Evolutionary conservation across 192 early-diverging fungal genomes (phyloP).

Genomic region (Mortierella hygrophila): DNA sequence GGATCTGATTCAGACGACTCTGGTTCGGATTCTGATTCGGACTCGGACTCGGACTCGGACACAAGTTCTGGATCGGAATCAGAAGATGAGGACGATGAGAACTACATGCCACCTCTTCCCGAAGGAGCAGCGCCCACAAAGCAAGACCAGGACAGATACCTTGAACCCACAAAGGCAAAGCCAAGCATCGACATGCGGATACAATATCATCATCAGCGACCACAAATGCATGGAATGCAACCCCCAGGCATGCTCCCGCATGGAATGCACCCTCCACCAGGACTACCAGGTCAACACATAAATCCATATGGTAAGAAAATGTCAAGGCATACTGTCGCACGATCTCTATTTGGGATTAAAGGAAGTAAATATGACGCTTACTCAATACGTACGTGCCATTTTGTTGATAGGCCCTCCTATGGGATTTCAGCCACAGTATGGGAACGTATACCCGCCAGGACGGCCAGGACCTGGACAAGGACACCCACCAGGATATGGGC

Average conservation of each 20-base stretch:
- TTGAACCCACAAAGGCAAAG: conserved; percentile 29
- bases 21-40: conserved; percentile 22
- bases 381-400: background rate
- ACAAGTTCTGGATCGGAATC: conserved; percentile 33
- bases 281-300: conserved; percentile 13
- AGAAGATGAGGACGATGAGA: conserved; percentile 29
- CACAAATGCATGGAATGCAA: conserved; percentile 12
- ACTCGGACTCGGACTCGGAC: conserved; percentile 37
- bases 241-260: conserved; percentile 22
- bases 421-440: conserved; percentile 21
- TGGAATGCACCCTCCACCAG: conserved; percentile 23
- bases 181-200: conserved; percentile 16
- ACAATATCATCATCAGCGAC: conserved; percentile 17
- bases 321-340: background rate
- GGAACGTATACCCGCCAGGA: conserved; percentile 24
- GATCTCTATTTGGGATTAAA: background rate
- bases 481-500: conserved; percentile 19
- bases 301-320: conserved; percentile 23
- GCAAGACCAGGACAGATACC: conserved; percentile 18
- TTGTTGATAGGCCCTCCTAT: conserved; percentile 21
- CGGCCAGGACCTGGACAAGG: conserved; percentile 21
- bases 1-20: conserved; percentile 24
- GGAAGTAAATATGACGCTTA: background rate
- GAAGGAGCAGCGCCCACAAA: conserved; percentile 38
- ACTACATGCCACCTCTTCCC: conserved; percentile 45